phyloP scores from a whole-genome alignment of 495 filamentous ascomycete genomes.

The Parmelia sp. region DNA sequence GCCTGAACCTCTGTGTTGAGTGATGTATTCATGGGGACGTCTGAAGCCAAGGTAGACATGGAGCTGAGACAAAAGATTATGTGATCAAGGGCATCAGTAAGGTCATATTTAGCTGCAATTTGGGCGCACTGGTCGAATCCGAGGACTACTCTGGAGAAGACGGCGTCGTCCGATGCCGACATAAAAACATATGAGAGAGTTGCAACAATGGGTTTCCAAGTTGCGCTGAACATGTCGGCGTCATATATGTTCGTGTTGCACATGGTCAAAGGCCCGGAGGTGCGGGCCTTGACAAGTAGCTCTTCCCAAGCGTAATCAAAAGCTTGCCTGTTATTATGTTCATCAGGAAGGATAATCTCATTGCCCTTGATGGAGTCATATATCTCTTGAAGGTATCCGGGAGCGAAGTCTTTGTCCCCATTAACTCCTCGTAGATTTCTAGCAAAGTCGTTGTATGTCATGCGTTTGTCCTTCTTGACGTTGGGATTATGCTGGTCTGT shows the following conservation, averaged over 20 bases:
- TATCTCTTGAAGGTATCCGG: conserved; percentile 79
- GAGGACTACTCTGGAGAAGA: conserved; percentile 85
- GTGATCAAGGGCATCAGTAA: conserved; percentile 83
- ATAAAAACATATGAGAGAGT: conserved; percentile 98
- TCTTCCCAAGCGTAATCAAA: conserved; percentile 98
- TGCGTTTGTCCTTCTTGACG: conserved; percentile 70
- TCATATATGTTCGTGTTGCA: conserved; percentile 94
- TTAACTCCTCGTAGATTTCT: conserved; percentile 88
- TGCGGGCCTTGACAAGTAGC: conserved; percentile 76
- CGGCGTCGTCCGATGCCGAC: conserved; percentile 95
- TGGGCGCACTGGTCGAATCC: conserved; percentile 95
- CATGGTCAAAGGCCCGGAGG: conserved; percentile 62
- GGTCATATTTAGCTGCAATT: conserved; percentile 78
- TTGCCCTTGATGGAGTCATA: conserved; percentile 85
- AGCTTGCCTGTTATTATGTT: conserved; percentile 91
- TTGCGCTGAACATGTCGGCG: conserved; percentile 93
- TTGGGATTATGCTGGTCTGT: conserved; percentile 95
- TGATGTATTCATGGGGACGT: conserved; percentile 66
- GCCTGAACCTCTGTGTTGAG: conserved; percentile 96
- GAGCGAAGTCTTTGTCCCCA: conserved; percentile 72
- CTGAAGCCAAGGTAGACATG: conserved; percentile 79
- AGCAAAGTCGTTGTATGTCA: conserved; percentile 74
- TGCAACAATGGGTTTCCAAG: conserved; percentile 90
- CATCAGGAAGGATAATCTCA: conserved; percentile 95
- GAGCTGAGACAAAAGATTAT: conserved; percentile 83